These are phyloP conservation scores for Aspergillus sp. DNA, from an alignment of 2,329 filamentous ascomycete genomes.

Conservation along the genomic window DNA sequence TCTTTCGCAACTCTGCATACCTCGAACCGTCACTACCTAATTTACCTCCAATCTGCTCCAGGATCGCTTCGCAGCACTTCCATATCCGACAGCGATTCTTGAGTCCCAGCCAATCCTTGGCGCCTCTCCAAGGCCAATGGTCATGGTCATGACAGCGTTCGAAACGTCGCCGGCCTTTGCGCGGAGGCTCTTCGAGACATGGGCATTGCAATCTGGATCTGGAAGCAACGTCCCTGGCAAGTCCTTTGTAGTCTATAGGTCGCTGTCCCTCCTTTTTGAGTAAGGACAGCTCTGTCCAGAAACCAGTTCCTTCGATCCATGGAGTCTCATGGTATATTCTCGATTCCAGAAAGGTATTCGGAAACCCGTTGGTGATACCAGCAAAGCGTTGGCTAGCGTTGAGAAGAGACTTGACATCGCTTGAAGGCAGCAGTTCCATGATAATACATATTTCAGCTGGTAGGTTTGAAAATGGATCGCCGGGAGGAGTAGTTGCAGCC, in stretches of 20 bases:
- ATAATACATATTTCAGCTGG: background rate
- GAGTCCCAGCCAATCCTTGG: background rate
- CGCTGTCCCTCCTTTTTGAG: background rate
- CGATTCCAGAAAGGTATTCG: background rate
- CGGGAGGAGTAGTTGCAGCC: background rate
- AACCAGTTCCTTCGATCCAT: background rate
- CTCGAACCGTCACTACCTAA: background rate
- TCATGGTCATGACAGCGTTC: background rate
- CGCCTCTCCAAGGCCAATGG: background rate
- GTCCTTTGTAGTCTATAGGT: background rate
- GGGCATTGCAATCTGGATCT: background rate
- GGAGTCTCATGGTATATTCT: background rate
- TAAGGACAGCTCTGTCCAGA: background rate
- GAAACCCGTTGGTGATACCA: background rate
- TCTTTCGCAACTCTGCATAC: background rate
- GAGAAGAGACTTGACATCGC: background rate
- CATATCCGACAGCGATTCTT: constrained; percentile 13
- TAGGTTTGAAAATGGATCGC: background rate
- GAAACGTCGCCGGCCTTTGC: background rate
- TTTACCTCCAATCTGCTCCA: background rate
- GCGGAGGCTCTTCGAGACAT: background rate
- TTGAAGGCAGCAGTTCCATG: background rate
- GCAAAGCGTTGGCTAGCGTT: background rate
- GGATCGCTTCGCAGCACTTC: constrained; percentile 13
- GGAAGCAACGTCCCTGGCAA: background rate